phyloP scores from a whole-genome alignment of 2,329 filamentous ascomycete species.

The Verticillium nonalfalfae region DNA sequence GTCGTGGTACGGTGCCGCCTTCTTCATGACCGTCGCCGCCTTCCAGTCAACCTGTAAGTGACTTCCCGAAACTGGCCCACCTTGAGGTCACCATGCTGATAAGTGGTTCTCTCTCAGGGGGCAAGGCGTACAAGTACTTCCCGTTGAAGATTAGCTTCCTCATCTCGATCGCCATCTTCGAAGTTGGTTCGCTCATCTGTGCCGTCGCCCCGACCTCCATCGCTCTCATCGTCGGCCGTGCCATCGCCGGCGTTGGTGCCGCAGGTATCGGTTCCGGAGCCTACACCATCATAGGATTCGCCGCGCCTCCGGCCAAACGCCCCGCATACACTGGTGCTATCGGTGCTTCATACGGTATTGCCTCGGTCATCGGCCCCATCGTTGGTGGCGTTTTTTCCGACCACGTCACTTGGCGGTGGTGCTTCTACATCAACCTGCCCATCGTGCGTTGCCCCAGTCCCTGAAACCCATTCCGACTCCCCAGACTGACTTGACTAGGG shows the following conservation, averaged over 20 bases:
- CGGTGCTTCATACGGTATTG: constrained; percentile 38
- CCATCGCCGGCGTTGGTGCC: constrained; percentile 38
- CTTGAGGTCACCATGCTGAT: neutral
- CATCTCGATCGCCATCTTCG: constrained; percentile 41
- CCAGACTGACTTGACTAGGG: constrained; percentile 11
- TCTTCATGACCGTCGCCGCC: constrained; percentile 32
- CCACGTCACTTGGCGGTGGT: constrained; percentile 30
- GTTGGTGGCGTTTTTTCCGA: constrained; percentile 30
- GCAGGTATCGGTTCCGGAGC: constrained; percentile 44
- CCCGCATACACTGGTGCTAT: constrained; percentile 30
- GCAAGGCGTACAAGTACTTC: constrained; percentile 38
- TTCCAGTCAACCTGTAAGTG: constrained; percentile 26
- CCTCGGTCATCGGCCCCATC: constrained; percentile 29
- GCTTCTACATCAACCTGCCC: constrained; percentile 31
- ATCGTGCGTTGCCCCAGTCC: constrained; percentile 20
- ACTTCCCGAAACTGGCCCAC: neutral
- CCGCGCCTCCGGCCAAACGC: constrained; percentile 25
- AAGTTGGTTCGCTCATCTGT: constrained; percentile 47
- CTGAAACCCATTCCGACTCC: no score
- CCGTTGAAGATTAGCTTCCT: constrained; percentile 42
- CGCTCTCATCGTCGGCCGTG: constrained; percentile 44
- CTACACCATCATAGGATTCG: constrained; percentile 41
- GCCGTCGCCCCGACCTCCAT: constrained; percentile 38
- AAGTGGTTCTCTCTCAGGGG: constrained; percentile 36
- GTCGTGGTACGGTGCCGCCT: constrained; percentile 42